Conservation (phyloP, 2,329 filamentous ascomycete species). For the Neurospora sp. region DNA sequence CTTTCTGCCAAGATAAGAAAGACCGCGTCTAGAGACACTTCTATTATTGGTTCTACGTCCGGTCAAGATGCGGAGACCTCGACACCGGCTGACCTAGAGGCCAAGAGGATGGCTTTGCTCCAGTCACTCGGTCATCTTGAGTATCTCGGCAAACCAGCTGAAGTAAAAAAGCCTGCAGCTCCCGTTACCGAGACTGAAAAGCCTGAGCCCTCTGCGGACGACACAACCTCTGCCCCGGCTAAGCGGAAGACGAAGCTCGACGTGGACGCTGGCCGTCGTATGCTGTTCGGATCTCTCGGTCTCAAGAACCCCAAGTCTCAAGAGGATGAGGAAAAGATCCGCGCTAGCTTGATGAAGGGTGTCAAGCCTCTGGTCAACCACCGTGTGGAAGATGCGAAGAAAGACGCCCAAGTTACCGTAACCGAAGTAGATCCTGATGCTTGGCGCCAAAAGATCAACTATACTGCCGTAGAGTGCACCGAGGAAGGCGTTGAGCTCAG, state of each 20-base stretch:
- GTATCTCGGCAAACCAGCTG: not conserved
- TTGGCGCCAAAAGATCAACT: slow-evolving; percentile 65
- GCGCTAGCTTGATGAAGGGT: slow-evolving; percentile 47
- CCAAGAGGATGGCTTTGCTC: not conserved
- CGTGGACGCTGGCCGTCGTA: slow-evolving; percentile 52
- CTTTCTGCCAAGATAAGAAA: slow-evolving; percentile 13
- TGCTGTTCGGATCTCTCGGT: slow-evolving; percentile 65
- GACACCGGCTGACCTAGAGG: not conserved
- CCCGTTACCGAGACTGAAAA: not conserved
- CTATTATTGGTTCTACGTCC: not conserved
- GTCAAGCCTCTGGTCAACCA: slow-evolving; percentile 31
- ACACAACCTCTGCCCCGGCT: slow-evolving; percentile 11
- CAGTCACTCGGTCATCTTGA: not conserved
- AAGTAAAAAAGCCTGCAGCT: not conserved
- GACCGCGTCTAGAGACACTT: not conserved
- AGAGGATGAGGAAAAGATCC: slow-evolving; percentile 54
- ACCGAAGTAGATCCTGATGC: slow-evolving; percentile 41
- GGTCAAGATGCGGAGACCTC: not conserved
- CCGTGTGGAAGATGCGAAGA: slow-evolving; percentile 20
- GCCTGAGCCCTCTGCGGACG: not conserved
- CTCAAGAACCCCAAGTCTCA: slow-evolving; percentile 58
- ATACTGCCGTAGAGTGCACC: slow-evolving; percentile 76
- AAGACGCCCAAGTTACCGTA: not conserved
- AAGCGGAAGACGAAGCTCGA: slow-evolving; percentile 28
- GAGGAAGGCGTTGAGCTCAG: slow-evolving; percentile 58